These are phyloP conservation scores for Alternaria angustiovoidea DNA, from an alignment of 2,329 filamentous ascomycete genomes.

Conservation along the genomic window DNA sequence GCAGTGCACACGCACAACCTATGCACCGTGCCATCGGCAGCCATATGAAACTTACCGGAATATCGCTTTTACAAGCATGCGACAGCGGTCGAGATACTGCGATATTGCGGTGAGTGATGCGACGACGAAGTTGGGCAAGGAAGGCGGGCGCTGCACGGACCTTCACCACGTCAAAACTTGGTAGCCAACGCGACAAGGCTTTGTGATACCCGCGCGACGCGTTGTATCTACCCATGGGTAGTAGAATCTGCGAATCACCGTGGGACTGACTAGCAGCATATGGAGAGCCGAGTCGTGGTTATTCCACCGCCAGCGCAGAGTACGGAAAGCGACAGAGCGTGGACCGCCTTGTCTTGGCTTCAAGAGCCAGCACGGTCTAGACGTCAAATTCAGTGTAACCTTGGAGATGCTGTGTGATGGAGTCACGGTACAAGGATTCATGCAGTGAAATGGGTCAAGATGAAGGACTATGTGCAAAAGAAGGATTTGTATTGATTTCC, in stretches of 20 bases:
- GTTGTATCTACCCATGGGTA: constrained; percentile 6
- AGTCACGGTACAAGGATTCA: constrained; percentile 1
- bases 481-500: constrained; percentile 7
- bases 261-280: neutral
- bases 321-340: neutral
- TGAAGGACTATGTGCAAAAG: neutral
- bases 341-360: neutral
- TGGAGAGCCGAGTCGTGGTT: neutral
- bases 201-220: constrained; percentile 13
- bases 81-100: constrained; percentile 13
- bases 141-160: constrained; percentile 18
- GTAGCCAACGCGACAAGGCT: constrained; percentile 7
- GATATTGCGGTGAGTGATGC: constrained; percentile 15
- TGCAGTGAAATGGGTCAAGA: no score
- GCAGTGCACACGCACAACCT: constrained; percentile 20
- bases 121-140: neutral
- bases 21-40: constrained; percentile 25
- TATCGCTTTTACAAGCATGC: constrained; percentile 20
- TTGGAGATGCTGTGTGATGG: neutral
- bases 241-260: constrained; percentile 1
- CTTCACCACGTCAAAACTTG: constrained; percentile 6
- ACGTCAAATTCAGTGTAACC: neutral
- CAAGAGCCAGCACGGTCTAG: neutral
- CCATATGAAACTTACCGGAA: constrained; percentile 21
- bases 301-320: constrained; percentile 7